Conservation (phyloP, 345 rosid species). For the Syzygium grande region DNA sequence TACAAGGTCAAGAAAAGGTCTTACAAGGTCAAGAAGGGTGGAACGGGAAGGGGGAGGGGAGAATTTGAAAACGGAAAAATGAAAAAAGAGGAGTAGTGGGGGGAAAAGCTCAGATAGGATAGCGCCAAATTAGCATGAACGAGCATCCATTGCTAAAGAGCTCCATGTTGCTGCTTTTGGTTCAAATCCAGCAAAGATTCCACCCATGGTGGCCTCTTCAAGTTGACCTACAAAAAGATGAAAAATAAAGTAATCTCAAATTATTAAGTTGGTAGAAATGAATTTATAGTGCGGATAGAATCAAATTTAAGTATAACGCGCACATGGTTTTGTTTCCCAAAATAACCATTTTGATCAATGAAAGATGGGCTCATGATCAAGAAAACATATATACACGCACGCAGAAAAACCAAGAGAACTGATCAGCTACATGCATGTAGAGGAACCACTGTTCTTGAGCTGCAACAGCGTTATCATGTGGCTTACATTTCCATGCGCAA, state of each 20-base stretch:
- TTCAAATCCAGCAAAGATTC: background rate
- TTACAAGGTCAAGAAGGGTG: conserved; percentile 98
- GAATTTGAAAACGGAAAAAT: background rate
- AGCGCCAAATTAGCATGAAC: conserved; percentile 42
- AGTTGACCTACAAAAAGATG: conserved; percentile 7
- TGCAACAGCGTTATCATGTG: background rate
- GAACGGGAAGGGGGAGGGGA: background rate
- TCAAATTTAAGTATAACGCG: background rate
- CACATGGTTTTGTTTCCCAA: background rate
- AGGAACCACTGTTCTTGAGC: background rate
- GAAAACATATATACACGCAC: background rate
- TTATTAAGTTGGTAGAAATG: background rate
- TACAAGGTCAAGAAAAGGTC: conserved; percentile 99
- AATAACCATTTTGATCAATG: background rate
- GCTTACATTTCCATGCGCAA: background rate
- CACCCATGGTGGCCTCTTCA: conserved; percentile 3
- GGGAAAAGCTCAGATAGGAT: conserved; percentile 81
- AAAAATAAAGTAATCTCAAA: background rate
- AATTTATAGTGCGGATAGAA: background rate
- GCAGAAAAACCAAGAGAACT: background rate
- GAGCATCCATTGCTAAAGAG: background rate
- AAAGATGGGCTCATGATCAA: background rate
- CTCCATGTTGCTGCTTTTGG: background rate
- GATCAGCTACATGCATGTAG: background rate
- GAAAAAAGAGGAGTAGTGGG: background rate